Base-by-base conservation (phyloP, 1,139 yeast genomes). In the Suhomyces choctaworum region DNA sequence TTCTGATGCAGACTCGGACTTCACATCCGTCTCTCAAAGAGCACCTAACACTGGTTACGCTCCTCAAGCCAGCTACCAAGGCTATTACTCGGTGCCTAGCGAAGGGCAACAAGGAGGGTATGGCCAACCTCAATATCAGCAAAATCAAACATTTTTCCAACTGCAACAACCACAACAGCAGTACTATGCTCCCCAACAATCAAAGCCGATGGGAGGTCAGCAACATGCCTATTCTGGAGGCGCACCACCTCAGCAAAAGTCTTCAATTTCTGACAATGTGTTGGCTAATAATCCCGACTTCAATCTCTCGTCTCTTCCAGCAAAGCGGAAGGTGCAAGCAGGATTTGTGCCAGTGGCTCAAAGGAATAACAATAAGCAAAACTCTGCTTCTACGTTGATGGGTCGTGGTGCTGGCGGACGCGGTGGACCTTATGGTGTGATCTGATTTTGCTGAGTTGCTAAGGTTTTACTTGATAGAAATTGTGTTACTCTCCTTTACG, bases 21-120 rank as follows among this genome's bases (percentile, higher is more conserved):
- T 83, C 54, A 86, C 95, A 0, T 80, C 89, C 34, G 86, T 85
- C 4, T 82, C 92, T 8, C 94, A 85, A 59, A 65, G 94, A 51
- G 88, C 81, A 6, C 70, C 78, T n/a, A 83, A 84, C 51, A 85
- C 87, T 11, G 64, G 64, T 28, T 81, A 79, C 29, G 36, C 38
- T 7, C 37, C 24, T 7, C 38, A 37, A 27, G 35, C 33, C 4
- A 22, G 22, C 23, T 29, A 27, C 5, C 25, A 16, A 43, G 45
- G 35, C 6, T 50, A 24, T 44, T 48, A 10, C 47, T 43, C 36
- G 11, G 51, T 21, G 40, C 46, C 27, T 41, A 43, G 21, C 27
- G 43, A 37, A 17, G 34, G 30, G 5, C 36, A 19, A 8, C 34
- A 36, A 8, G 38, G 24, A n/a, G 33, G 21, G 4, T 36, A 36